Percentiles rank a stretch among this genome's conserved stretches.
Evolutionary conservation across 164 flowering plant species (phyloP).

Genomic region (Nelumbo lutea): DNA sequence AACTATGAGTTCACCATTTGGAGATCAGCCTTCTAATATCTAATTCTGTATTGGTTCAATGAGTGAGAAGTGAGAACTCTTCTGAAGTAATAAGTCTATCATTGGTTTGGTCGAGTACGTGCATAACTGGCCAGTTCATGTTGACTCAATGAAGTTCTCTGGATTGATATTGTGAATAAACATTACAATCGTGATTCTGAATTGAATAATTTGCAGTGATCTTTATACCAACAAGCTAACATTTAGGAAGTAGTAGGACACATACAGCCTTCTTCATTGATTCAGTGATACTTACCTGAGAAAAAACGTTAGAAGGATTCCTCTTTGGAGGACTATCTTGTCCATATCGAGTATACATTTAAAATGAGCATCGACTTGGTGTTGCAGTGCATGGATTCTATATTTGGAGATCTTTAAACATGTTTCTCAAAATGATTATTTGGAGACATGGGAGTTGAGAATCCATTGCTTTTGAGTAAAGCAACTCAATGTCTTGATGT

Average conservation of each 20-base stretch:
- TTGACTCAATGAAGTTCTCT: neutral
- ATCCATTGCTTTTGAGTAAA: neutral
- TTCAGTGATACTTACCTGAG: too few species aligned
- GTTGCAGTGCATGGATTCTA: conserved; percentile 1
- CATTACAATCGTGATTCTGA: neutral
- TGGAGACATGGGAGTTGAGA: neutral
- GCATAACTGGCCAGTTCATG: neutral
- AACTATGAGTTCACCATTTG: neutral
- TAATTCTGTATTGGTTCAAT: too few species aligned
- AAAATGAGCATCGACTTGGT: conserved; percentile 1
- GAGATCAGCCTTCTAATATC: neutral
- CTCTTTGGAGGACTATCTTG: neutral
- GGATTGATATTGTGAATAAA: neutral
- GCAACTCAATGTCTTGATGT: neutral
- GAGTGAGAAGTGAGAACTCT: neutral
- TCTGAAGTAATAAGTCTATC: neutral
- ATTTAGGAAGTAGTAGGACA: neutral
- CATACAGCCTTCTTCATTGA: neutral
- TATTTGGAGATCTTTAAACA: neutral
- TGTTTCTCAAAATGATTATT: neutral
- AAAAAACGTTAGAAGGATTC: neutral
- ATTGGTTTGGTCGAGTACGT: neutral
- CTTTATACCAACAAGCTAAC: neutral
- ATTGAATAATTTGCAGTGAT: neutral
- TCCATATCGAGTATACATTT: neutral